phyloP scores from a whole-genome alignment of 805 yeast genomes.

The Kuraishia borneana region DNA sequence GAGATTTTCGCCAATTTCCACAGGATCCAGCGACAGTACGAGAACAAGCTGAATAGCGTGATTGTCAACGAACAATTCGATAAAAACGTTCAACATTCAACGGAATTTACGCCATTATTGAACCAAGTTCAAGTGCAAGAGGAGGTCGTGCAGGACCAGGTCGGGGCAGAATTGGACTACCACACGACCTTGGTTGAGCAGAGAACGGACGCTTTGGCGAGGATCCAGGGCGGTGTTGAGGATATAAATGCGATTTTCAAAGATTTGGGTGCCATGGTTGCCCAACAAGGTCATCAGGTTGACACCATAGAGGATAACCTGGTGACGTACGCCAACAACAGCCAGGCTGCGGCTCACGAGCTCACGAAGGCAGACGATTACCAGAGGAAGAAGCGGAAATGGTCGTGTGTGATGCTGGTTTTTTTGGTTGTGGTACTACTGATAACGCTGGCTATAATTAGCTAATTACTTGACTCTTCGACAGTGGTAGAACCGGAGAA shows the following conservation, averaged over 20 bases:
- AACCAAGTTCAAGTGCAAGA: slow-evolving; percentile 19
- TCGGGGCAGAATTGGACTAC: slow-evolving; percentile 46
- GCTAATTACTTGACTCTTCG: too few relatives aligned
- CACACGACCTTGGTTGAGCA: slow-evolving; percentile 59
- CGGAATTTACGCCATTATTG: slow-evolving; percentile 9
- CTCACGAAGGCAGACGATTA: slow-evolving; percentile 64
- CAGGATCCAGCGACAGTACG: slow-evolving; percentile 30
- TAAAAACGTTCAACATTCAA: slow-evolving; percentile 8
- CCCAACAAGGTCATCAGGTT: slow-evolving; percentile 76
- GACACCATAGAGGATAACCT: slow-evolving; percentile 80
- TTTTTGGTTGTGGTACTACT: slow-evolving; percentile 48
- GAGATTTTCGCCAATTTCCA: slow-evolving; percentile 36
- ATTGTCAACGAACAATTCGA: slow-evolving; percentile 18
- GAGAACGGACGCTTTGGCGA: slow-evolving; percentile 60
- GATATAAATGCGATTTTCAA: slow-evolving; percentile 82
- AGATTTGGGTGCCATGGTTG: slow-evolving; percentile 67
- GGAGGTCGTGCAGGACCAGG: slow-evolving; percentile 17
- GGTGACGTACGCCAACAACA: slow-evolving; percentile 46
- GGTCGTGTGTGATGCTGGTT: slow-evolving; percentile 58
- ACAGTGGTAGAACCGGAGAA: too few relatives aligned
- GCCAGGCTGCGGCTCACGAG: slow-evolving; percentile 63
- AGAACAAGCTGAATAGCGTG: slow-evolving; percentile 33
- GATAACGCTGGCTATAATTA: slow-evolving; percentile 43
- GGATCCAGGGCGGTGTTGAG: slow-evolving; percentile 65
- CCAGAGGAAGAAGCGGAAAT: slow-evolving; percentile 58